Base-by-base conservation (phyloP, 2,329 filamentous ascomycete species). In the Colletotrichum sp. region DNA sequence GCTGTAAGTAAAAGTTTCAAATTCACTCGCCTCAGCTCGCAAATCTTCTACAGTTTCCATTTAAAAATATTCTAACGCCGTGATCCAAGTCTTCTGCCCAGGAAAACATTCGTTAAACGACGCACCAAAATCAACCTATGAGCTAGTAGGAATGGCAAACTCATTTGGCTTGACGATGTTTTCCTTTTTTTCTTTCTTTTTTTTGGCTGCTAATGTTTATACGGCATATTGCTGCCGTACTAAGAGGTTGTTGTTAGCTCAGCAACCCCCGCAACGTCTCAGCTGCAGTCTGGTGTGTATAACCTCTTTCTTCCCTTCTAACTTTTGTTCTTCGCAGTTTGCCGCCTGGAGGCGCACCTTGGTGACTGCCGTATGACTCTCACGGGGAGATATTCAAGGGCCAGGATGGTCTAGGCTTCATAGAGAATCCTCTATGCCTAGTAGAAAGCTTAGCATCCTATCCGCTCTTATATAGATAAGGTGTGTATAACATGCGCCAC, bases 1-100 rank as follows among this genome's bases (percentile, higher is more conserved):
- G 18, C 18, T 48, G 39, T 4, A n/a, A n/a, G 9, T 4, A 6
- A 43, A n/a, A 2, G 0, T 12, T n/a, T 12, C 6, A 1, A n/a
- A 48, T n/a, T 48, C 18, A n/a, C 2, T 1, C 3, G 9, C 18
- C 39, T 21, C 9, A 7, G 9, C 39, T 48, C 3, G 39, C 39
- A 48, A 48, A 48, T n/a, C 3, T 7, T 48, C 2, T 48, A 48
- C 5, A 48, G 16, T 18, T 39, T 18, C 16, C 36, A 18, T 36
- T 36, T 36, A 5, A 43, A 3, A 18, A n/a, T n/a, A n/a, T 7
- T 43, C 39, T 10, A 43, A 43, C 18, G 39, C 9, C 9, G 2
- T 43, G 39, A 43, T 3, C 39, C 6, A 1, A 1, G 18, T 43
- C 1, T 48, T 48, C 9, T 6, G 3, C 39, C 18, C 9, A 48